phyloP scores from a whole-genome alignment of 2,329 filamentous ascomycete genomes.

The Xylaria polymorpha region DNA sequence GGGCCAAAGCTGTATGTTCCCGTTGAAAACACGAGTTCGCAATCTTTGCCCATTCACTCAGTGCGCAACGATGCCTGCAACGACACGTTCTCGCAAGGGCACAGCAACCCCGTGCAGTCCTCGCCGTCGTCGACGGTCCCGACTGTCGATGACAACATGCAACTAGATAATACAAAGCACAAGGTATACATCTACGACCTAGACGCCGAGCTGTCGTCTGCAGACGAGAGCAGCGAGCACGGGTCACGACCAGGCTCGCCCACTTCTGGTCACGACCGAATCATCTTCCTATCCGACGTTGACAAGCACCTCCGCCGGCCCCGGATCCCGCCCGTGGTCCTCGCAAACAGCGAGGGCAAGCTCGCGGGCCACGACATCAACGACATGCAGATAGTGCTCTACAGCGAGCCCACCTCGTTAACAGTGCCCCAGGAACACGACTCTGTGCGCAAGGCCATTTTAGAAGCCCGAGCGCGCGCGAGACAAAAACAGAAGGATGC shows the following conservation, averaged over 20 bases:
- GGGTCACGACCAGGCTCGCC: constrained; percentile 61
- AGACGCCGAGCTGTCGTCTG: constrained; percentile 80
- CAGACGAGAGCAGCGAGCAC: constrained; percentile 32
- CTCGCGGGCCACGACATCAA: constrained; percentile 57
- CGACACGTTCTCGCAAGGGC: too few relatives aligned
- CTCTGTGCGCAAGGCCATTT: constrained; percentile 82
- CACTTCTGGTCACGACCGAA: constrained; percentile 64
- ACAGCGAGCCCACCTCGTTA: constrained; percentile 72
- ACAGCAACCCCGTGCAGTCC: constrained; percentile 32
- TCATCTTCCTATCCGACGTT: constrained; percentile 87
- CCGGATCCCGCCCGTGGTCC: constrained; percentile 74
- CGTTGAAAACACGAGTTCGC: constrained; percentile 61
- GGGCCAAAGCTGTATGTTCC: constrained; percentile 74
- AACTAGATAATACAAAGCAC: constrained; percentile 85
- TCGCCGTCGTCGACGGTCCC: constrained; percentile 32
- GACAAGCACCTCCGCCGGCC: constrained; percentile 80
- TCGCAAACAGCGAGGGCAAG: constrained; percentile 67
- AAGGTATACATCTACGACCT: constrained; percentile 92
- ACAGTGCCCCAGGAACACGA: constrained; percentile 80
- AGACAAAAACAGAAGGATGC: constrained; percentile 67
- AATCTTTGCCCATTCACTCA: constrained; percentile 38
- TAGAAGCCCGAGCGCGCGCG: constrained; percentile 78
- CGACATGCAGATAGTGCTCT: constrained; percentile 81
- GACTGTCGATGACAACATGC: constrained; percentile 71
- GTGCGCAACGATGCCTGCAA: neutral